These are phyloP conservation scores for Parachaetomium inaequale DNA, from an alignment of 495 filamentous ascomycete species.

Conservation along the genomic window DNA sequence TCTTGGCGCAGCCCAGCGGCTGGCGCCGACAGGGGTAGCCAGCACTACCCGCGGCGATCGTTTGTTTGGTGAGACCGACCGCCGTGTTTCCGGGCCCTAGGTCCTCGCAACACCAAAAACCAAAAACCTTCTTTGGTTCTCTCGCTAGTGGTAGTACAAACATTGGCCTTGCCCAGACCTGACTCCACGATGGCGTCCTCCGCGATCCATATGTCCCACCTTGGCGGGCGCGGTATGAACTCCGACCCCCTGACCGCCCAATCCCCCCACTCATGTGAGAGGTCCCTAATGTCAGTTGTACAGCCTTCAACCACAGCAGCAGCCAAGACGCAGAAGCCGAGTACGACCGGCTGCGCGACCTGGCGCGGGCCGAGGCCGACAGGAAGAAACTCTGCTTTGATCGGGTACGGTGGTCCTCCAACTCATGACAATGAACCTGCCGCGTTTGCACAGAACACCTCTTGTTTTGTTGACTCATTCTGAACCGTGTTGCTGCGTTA, in stretches of 20 bases:
- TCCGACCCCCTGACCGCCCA: not conserved
- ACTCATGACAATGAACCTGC: not conserved
- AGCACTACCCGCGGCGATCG: not conserved
- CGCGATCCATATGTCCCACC: constrained; percentile 61
- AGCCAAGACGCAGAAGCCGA: constrained; percentile 69
- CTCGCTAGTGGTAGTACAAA: not conserved
- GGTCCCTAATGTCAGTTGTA: not conserved
- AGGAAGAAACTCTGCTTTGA: constrained; percentile 75
- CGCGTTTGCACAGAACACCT: not conserved
- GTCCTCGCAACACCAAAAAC: not conserved
- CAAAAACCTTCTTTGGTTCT: not conserved
- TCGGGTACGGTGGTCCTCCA: constrained; percentile 44
- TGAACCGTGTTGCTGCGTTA: constrained; percentile 31
- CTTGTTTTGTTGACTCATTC: constrained; percentile 4
- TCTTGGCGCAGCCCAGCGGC: constrained; percentile 1
- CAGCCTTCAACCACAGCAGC: constrained; percentile 79
- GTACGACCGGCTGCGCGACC: constrained; percentile 85
- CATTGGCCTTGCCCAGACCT: not conserved
- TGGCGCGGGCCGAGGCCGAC: constrained; percentile 72
- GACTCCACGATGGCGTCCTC: constrained; percentile 37
- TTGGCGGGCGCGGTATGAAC: constrained; percentile 56
- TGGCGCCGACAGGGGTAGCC: constrained; percentile 6
- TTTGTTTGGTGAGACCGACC: not conserved
- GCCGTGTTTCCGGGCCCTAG: not conserved
- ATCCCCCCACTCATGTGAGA: constrained; percentile 1